phyloP scores from a whole-genome alignment of 169 alveolate species.

The Cryptosporidium parvum region DNA sequence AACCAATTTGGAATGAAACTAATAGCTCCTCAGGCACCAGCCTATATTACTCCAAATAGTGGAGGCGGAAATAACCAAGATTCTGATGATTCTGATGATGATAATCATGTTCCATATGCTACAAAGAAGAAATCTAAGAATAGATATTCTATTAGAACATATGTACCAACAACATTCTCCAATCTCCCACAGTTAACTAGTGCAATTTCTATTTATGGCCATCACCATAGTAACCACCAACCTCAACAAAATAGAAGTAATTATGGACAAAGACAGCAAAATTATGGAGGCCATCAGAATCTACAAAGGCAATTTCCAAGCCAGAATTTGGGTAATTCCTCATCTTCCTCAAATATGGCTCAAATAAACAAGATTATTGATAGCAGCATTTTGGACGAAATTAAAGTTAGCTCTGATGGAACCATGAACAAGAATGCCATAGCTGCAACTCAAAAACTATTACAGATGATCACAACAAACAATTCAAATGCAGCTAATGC shows the following conservation, averaged over 20 bases:
- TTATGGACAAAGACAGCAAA: constrained; percentile 27
- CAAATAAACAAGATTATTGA: constrained; percentile 6
- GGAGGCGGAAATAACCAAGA: constrained; percentile 26
- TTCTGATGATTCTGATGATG: constrained; percentile 71
- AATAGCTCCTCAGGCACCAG: constrained; percentile 74
- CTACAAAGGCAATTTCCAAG: not conserved
- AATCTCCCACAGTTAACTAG: constrained; percentile 70
- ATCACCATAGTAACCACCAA: constrained; percentile 25
- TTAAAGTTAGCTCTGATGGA: constrained; percentile 52
- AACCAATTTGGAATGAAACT: constrained; percentile 64
- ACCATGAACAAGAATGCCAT: constrained; percentile 45
- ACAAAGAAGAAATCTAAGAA: constrained; percentile 55
- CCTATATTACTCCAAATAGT: constrained; percentile 36
- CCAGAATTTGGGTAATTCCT: not conserved
- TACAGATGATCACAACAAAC: constrained; percentile 73
- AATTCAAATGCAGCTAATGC: constrained; percentile 73
- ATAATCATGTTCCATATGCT: constrained; percentile 65
- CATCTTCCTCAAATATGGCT: not conserved
- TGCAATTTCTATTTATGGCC: constrained; percentile 66
- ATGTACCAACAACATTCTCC: constrained; percentile 73
- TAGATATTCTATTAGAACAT: constrained; percentile 68
- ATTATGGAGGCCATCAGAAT: constrained; percentile 31
- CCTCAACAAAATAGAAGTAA: not conserved
- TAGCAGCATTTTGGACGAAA: constrained; percentile 14
- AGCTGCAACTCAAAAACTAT: constrained; percentile 54